phyloP scores from a whole-genome alignment of 805 yeast genomes.

The Myxozyma geophila region DNA sequence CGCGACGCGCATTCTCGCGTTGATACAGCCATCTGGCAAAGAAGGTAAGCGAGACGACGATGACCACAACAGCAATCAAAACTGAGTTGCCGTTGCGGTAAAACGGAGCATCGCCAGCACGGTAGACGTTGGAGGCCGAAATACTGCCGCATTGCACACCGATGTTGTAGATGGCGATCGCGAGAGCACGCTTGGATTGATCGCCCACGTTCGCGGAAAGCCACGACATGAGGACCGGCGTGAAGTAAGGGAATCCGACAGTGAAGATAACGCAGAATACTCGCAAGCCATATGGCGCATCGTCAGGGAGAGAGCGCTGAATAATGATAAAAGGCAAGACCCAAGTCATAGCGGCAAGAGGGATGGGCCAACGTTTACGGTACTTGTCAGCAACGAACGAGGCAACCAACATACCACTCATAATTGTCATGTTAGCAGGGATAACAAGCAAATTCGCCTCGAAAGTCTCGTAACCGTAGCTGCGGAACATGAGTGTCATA shows the following conservation, averaged over 20 bases:
- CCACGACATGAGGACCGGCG: conserved; percentile 60
- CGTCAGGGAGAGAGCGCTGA: conserved; percentile 27
- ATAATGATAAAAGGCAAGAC: conserved; percentile 30
- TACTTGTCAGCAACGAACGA: conserved; percentile 32
- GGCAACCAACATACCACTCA: conserved; percentile 40
- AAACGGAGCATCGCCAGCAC: conserved; percentile 60
- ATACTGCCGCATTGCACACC: conserved; percentile 64
- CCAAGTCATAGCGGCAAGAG: conserved; percentile 33
- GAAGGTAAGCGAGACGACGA: conserved; percentile 27
- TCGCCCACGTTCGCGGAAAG: conserved; percentile 64
- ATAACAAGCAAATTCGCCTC: conserved; percentile 57
- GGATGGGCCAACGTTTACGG: conserved; percentile 29
- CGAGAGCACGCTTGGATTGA: conserved; percentile 63
- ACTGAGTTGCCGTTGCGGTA: conserved; percentile 62
- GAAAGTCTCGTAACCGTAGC: conserved; percentile 58
- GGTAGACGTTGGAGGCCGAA: conserved; percentile 60
- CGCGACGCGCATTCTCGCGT: conserved; percentile 45
- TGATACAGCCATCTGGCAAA: conserved; percentile 42
- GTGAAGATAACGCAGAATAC: conserved; percentile 32
- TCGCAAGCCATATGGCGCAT: conserved; percentile 24
- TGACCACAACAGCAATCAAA: conserved; percentile 24
- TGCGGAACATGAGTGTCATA: conserved; percentile 55
- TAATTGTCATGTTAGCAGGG: conserved; percentile 49
- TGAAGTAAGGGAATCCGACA: conserved; percentile 34
- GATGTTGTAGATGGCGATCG: conserved; percentile 68